phyloP scores from a whole-genome alignment of 805 yeast species.

The Cyberlindnera sargentensis region DNA sequence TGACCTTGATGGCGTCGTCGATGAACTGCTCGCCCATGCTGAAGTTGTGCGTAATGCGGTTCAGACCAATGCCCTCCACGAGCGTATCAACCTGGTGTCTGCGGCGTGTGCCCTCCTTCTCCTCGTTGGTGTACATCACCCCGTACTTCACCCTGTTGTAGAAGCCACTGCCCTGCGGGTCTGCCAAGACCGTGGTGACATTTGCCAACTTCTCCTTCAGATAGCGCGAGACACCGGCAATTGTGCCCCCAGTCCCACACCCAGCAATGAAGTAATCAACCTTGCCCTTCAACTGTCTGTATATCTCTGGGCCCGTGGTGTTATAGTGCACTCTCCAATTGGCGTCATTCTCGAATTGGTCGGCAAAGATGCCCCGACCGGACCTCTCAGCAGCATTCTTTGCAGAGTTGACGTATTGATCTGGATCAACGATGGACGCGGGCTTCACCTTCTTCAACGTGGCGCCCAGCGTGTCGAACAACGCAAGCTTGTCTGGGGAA shows the following conservation, averaged over 20 bases:
- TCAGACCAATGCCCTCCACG: constrained; percentile 90
- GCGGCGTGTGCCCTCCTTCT: constrained; percentile 87
- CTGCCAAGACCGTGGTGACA: constrained; percentile 62
- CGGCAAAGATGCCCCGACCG: constrained; percentile 74
- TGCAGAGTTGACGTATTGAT: constrained; percentile 89
- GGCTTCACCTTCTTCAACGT: constrained; percentile 81
- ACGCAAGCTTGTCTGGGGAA: constrained; percentile 68
- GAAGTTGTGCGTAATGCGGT: constrained; percentile 79
- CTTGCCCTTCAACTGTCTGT: constrained; percentile 54
- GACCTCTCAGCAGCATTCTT: constrained; percentile 51
- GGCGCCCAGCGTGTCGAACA: constrained; percentile 75
- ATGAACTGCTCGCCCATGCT: constrained; percentile 59
- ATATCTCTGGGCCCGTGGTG: constrained; percentile 93
- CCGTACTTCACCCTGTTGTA: constrained; percentile 80
- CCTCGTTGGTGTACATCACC: constrained; percentile 87
- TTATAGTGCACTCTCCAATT: constrained; percentile 82
- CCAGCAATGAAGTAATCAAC: constrained; percentile 82
- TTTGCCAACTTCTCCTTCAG: constrained; percentile 43
- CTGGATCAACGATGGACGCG: constrained; percentile 90
- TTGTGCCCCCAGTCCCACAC: constrained; percentile 96
- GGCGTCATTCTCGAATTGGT: constrained; percentile 89
- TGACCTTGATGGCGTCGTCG: constrained; percentile 74
- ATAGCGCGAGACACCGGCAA: constrained; percentile 81
- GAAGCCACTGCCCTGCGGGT: constrained; percentile 94
- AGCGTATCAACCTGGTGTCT: constrained; percentile 95